Conservation (phyloP, 768 basidiomycete genomes). For the Hortiboletus flavorubellus region DNA sequence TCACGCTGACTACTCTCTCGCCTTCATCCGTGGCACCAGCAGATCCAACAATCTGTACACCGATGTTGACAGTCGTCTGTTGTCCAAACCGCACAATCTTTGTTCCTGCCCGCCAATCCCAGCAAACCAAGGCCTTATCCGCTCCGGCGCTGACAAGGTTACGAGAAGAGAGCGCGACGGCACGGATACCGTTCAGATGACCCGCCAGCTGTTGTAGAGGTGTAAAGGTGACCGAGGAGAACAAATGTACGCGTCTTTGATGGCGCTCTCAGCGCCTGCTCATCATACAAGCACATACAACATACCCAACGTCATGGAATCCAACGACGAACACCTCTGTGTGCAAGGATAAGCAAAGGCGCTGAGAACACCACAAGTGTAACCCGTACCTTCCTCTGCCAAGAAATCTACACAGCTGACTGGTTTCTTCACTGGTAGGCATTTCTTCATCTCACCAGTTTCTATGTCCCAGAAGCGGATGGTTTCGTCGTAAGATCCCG, state of each 20-base stretch:
- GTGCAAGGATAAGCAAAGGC: constrained; percentile 4
- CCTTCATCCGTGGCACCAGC: constrained; percentile 46
- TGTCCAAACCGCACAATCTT: constrained; percentile 92
- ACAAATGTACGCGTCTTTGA: constrained; percentile 79
- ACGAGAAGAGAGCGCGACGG: constrained; percentile 80
- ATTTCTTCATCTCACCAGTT: constrained; percentile 65
- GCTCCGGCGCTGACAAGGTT: constrained; percentile 84
- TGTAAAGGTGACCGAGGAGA: constrained; percentile 79
- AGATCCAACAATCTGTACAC: constrained; percentile 76
- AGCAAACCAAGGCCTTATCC: constrained; percentile 73
- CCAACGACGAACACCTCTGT: constrained; percentile 88
- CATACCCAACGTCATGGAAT: constrained; percentile 88
- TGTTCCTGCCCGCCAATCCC: constrained; percentile 86
- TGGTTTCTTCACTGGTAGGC: constrained; percentile 81
- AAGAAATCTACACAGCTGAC: constrained; percentile 89
- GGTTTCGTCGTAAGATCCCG: constrained; percentile 88
- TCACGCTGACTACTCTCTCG: constrained; percentile 85
- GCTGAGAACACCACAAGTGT: not conserved
- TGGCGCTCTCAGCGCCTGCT: not conserved
- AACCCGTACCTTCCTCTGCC: constrained; percentile 63
- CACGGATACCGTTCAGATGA: constrained; percentile 86
- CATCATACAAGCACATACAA: constrained; percentile 1
- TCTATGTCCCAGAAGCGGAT: constrained; percentile 90
- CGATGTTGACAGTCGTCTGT: constrained; percentile 89
- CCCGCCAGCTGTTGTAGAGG: constrained; percentile 82